phyloP scores from a whole-genome alignment of 1,284 basidiomycete species.

The Pseudozyma sp. region DNA sequence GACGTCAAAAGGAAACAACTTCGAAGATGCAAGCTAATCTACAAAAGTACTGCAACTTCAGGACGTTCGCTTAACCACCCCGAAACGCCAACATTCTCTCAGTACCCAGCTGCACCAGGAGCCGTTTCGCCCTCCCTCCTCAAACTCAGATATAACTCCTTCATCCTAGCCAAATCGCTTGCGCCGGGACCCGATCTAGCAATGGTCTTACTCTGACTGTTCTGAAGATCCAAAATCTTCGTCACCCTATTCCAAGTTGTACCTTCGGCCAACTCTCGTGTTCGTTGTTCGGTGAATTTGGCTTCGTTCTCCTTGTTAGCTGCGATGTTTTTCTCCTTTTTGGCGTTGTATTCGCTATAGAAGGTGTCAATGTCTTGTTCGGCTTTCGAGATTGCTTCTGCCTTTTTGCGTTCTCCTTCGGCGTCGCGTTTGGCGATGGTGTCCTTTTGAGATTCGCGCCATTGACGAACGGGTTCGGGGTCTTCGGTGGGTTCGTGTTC shows the following conservation, averaged over 20 bases:
- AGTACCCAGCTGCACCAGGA: conserved; percentile 66
- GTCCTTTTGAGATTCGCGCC: conserved; percentile 86
- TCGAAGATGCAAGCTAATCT: background rate
- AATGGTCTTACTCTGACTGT: conserved; percentile 94
- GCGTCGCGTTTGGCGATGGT: conserved; percentile 87
- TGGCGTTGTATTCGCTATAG: conserved; percentile 90
- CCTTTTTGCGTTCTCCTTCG: conserved; percentile 80
- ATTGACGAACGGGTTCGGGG: conserved; percentile 72
- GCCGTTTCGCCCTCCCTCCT: conserved; percentile 65
- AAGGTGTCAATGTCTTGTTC: conserved; percentile 94
- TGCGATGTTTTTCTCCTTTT: conserved; percentile 91
- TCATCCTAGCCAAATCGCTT: conserved; percentile 88
- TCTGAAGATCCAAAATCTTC: conserved; percentile 86
- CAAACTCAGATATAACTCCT: conserved; percentile 72
- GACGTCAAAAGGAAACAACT: too few species aligned
- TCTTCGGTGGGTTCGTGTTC: conserved; percentile 55
- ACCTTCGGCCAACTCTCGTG: conserved; percentile 83
- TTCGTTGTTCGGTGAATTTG: conserved; percentile 80
- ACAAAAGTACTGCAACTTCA: background rate
- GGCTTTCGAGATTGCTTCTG: conserved; percentile 87
- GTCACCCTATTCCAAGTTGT: conserved; percentile 97
- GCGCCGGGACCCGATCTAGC: conserved; percentile 87
- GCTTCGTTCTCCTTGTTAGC: conserved; percentile 96
- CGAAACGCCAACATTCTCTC: background rate
- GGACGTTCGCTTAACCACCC: background rate